These are phyloP conservation scores for Colletotrichum theobromicola DNA, from an alignment of 2,329 filamentous ascomycete genomes.

Conservation along the genomic window DNA sequence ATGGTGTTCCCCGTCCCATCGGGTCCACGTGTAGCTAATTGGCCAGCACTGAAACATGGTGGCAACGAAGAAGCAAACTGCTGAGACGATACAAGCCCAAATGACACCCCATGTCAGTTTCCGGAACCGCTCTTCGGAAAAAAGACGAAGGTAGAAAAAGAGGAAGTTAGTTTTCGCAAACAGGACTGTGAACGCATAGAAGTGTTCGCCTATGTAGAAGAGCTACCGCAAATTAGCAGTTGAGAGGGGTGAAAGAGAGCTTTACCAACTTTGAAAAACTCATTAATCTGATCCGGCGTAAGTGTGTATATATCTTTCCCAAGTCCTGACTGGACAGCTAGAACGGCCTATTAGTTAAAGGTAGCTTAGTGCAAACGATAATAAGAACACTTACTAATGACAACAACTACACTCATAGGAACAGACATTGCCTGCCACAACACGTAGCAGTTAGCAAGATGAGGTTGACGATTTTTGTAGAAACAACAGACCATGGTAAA, in stretches of 20 bases:
- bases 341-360: not conserved
- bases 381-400: not conserved
- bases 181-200: conserved; percentile 47
- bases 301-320: conserved; percentile 53
- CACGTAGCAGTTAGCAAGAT: not conserved
- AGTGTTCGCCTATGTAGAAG: conserved; percentile 40
- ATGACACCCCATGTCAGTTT: conserved; percentile 43
- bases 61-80: conserved; percentile 41
- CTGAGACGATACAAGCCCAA: conserved; percentile 36
- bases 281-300: conserved; percentile 40
- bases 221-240: conserved; percentile 15
- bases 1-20: conserved; percentile 50
- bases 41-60: conserved; percentile 53
- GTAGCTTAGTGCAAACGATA: too few species aligned
- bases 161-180: conserved; percentile 53
- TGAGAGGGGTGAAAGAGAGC: not conserved
- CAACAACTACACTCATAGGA: conserved; percentile 3
- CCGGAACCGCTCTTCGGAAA: conserved; percentile 39
- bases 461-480: not conserved
- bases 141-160: conserved; percentile 57
- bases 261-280: conserved; percentile 27
- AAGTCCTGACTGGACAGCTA: conserved; percentile 36
- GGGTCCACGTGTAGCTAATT: conserved; percentile 52
- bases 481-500: not conserved
- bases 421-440: not conserved